Evolutionary conservation across 2,329 filamentous ascomycete species (phyloP), one percentile per base, ranked within the genome.

Genomic region (Penicillium sp.): DNA sequence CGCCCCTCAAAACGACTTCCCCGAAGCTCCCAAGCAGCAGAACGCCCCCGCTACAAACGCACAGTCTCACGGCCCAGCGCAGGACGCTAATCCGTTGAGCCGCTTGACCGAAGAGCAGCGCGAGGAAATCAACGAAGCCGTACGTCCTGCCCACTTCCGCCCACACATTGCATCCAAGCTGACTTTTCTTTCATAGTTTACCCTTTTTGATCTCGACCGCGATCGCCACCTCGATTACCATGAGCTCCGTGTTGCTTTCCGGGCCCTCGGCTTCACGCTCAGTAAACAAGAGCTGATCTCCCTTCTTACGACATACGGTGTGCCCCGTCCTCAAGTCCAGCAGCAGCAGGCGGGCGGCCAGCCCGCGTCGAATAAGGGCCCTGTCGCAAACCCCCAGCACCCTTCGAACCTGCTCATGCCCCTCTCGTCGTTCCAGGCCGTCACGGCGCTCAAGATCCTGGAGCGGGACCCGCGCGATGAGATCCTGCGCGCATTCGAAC

Each of bases 221-320:
- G 92, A 97, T 78, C 85, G 87, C 44, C 87, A 90, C 75, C 91
- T 99, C 70, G 93, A 97, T 79, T 97, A 96, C 80, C 94, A 97
- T 78, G 94, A 99, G 77, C 90, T 97, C 72, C 93, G 94, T 75
- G 94, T 97, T 77, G 92, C 93, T 57, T 87, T 97, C 67, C 94
- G 95, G 72, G 94, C 94, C 3, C 86, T 99, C 1, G 94, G 94
- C 61, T 97, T 97, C 79, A 91, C 95, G 67, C 81, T 96, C 47
- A 84, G 91, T 55, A 96, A 96, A 74, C 81, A 86, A 58, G 91
- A 96, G 65, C 91, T 96, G 57, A 87, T 93, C 67, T 79, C 83
- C 43, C 85, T 95, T 58, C 83, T 99, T 57, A 89, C 91, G 55
- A 82, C 85, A n/a, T 87, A 94, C 73, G 94, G 92, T 59, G 83